A percentile compares a stretch with the other conserved stretches of the same genome.
Conservation (phyloP, 345 rosid genomes). For the Eucalyptus melliodora region DNA sequence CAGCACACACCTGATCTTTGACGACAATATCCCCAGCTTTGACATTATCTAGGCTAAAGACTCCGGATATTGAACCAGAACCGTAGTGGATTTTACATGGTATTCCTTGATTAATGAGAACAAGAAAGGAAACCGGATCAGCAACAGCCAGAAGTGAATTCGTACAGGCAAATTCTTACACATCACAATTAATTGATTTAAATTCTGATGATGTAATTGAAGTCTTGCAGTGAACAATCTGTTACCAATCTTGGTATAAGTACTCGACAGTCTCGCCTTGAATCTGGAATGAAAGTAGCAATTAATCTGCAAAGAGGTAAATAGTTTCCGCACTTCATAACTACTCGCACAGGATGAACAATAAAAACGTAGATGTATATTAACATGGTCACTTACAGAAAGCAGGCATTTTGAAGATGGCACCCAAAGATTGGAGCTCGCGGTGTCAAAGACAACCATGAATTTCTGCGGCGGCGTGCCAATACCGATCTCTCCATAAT, state of each 20-base stretch:
- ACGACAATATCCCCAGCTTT: conserved; percentile 30
- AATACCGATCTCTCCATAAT: conserved; percentile 53
- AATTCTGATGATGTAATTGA: background rate
- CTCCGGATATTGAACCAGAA: conserved; percentile 32
- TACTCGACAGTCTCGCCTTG: conserved; percentile 27
- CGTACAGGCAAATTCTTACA: background rate
- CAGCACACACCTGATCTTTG: conserved; percentile 28
- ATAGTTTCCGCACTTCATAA: background rate
- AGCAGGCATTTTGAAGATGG: conserved; percentile 53
- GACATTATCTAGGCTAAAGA: conserved; percentile 40
- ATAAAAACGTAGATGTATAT: background rate
- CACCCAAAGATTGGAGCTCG: conserved; percentile 54
- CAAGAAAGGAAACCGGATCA: background rate
- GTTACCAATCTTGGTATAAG: conserved; percentile 48
- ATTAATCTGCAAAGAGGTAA: conserved; percentile 25
- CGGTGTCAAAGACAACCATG: conserved; percentile 46
- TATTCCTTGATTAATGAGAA: conserved; percentile 14
- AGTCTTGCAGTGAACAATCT: background rate
- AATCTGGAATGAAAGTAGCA: conserved; percentile 49
- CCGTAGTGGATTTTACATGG: conserved; percentile 36
- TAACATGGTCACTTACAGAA: conserved; percentile 19
- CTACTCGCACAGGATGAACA: too few relatives aligned
- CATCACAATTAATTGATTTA: background rate
- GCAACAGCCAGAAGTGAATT: background rate
- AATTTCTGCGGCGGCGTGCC: conserved; percentile 56